phyloP scores from a whole-genome alignment of 2,329 filamentous ascomycete species.

The Dactylellina sp. region DNA sequence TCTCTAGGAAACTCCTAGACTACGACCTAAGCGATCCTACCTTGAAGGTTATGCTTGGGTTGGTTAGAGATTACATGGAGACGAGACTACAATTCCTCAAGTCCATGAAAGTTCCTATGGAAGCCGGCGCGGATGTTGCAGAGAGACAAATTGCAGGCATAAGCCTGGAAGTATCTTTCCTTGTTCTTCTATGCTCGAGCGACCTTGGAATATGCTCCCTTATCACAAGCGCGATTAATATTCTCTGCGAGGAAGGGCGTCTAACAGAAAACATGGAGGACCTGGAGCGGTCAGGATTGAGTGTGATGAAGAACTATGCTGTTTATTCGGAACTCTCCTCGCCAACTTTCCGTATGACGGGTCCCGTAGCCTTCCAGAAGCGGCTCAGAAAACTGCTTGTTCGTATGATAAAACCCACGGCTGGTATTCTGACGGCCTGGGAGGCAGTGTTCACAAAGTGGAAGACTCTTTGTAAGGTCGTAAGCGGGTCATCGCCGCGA shows the following conservation, averaged over 20 bases:
- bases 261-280: constrained; percentile 69
- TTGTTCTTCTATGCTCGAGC: constrained; percentile 74
- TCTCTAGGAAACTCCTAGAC: constrained; percentile 60
- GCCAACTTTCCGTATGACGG: constrained; percentile 74
- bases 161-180: constrained; percentile 70
- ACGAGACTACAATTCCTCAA: constrained; percentile 58
- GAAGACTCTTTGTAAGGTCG: constrained; percentile 73
- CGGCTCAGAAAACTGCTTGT: constrained; percentile 72
- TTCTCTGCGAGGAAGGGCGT: constrained; percentile 73
- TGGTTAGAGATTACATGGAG: constrained; percentile 60
- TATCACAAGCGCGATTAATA: constrained; percentile 72
- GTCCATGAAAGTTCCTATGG: constrained; percentile 68
- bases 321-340: constrained; percentile 74
- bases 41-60: constrained; percentile 60
- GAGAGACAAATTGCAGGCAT: constrained; percentile 67
- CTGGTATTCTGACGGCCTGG: constrained; percentile 77
- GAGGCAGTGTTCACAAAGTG: constrained; percentile 75
- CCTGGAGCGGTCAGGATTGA: constrained; percentile 67
- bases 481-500: constrained; percentile 38
- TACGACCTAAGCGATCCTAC: constrained; percentile 60
- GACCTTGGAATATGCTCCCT: constrained; percentile 75
- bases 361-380: constrained; percentile 77
- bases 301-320: constrained; percentile 72
- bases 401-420: constrained; percentile 72
- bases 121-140: constrained; percentile 69